These are phyloP conservation scores for Taphrina pruni DNA, from an alignment of 1,139 yeast genomes.

Conservation along the genomic window DNA sequence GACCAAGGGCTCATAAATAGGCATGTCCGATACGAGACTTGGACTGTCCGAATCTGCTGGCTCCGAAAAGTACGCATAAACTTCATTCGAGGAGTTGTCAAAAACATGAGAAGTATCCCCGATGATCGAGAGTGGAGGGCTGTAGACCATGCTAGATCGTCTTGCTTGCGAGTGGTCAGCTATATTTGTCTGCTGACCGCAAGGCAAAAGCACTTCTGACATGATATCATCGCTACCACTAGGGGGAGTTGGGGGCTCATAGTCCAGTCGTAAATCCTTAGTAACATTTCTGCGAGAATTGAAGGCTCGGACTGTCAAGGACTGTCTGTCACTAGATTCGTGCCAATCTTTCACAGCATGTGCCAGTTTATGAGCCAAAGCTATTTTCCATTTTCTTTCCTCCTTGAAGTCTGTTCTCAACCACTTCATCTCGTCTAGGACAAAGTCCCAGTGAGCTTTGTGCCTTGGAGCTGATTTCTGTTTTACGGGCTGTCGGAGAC, in stretches of 20 bases:
- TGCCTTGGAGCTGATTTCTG: slow-evolving; percentile 70
- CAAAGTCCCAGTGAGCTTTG: slow-evolving; percentile 70
- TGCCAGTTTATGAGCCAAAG: slow-evolving; percentile 41
- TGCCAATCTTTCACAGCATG: slow-evolving; percentile 42
- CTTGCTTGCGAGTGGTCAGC: not conserved
- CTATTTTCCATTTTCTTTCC: slow-evolving; percentile 53
- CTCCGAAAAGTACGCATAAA: slow-evolving; percentile 29
- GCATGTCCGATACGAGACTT: slow-evolving; percentile 40
- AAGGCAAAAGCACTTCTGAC: not conserved
- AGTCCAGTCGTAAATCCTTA: slow-evolving; percentile 11
- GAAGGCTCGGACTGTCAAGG: slow-evolving; percentile 14
- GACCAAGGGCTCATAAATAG: slow-evolving; percentile 40
- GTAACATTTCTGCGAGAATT: not conserved
- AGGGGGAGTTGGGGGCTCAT: slow-evolving; percentile 30
- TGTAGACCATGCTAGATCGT: slow-evolving; percentile 12
- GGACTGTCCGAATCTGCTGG: slow-evolving; percentile 3
- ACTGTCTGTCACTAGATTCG: slow-evolving; percentile 24
- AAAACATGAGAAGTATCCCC: slow-evolving; percentile 31
- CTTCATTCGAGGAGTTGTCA: slow-evolving; percentile 38
- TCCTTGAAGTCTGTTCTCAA: slow-evolving; percentile 80
- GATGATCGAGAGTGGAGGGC: slow-evolving; percentile 29
- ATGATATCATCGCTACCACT: slow-evolving; percentile 26
- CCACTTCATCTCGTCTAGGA: slow-evolving; percentile 85
- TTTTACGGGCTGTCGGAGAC: slow-evolving; percentile 80
- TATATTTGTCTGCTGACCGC: not conserved